Evolutionary conservation across 192 early-diverging fungal genomes (phyloP), one percentile per base, ranked within the genome.

Genomic region (Spizellomyces sp.): DNA sequence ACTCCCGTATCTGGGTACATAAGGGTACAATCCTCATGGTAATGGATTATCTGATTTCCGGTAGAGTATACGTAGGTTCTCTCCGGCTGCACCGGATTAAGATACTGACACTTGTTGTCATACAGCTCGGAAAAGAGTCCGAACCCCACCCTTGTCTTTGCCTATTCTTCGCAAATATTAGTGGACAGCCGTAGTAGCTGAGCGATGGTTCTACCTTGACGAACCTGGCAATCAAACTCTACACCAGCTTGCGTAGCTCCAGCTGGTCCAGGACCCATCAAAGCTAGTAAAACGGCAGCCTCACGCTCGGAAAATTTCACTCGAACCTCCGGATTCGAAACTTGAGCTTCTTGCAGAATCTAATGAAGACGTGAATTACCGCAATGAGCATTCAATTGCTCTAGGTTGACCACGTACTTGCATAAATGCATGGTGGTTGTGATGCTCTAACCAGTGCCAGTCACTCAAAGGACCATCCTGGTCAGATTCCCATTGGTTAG

Each of bases 141-240:
- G 64, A 85, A 83, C 8, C 77, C 75, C 6, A 85, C 75, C 62
- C 78, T 80, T 22, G 81, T 83, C 48, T 64, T 70, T 17, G 80
- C 79, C 75, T 82, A 56, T 8, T 45, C 48, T 36, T 60, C 6
- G 27, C 27, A 48, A 15, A 55, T 58, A 14, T 54, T 14, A 48
- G 17, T 4, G 50, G 14, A 4, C 50, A n/a, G 50, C 50, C 17
- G 50, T 12, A 54, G 17, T 19, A 19, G 12, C 14, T 54, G 50
- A 54, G 17, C 17, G 4, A 0, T 54, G 50, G 4, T 12, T 36
- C 27, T 2, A 36, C 27, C 3, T 36, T 36, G 22, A 57, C 42
- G 15, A 59, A 80, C 79, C 61, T 77, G 71, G 17, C 48, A 42
- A 8, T 63, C 45, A 5, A n/a, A 27, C 8, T 58, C 62, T 8